These are phyloP conservation scores for Bipolaris bicolor DNA, from an alignment of 2,329 filamentous ascomycete genomes.

Conservation along the genomic window DNA sequence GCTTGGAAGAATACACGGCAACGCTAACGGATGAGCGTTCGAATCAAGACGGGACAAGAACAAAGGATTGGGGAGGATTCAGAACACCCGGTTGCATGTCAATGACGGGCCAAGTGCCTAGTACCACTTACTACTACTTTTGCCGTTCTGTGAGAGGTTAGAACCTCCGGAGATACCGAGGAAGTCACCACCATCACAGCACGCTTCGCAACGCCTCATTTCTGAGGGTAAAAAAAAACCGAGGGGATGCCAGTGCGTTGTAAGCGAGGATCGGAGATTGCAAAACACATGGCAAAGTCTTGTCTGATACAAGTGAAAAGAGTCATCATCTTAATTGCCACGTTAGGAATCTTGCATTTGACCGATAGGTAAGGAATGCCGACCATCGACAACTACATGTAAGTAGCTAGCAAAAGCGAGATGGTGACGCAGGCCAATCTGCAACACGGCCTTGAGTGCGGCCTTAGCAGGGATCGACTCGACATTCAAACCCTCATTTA, in stretches of 20 bases:
- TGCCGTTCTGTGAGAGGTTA: conserved; percentile 17
- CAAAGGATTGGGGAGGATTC: not conserved
- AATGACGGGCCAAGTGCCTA: conserved; percentile 9
- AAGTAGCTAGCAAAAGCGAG: not conserved
- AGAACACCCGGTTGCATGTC: conserved; percentile 7
- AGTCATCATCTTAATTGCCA: not conserved
- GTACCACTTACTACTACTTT: conserved; percentile 3
- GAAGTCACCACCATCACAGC: conserved; percentile 7
- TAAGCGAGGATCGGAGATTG: conserved; percentile 1
- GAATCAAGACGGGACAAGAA: conserved; percentile 6
- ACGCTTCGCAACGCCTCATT: conserved; percentile 5
- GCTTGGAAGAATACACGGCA: conserved; percentile 12
- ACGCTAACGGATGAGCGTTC: not conserved
- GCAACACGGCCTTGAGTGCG: conserved; percentile 3
- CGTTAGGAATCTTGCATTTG: conserved; percentile 1
- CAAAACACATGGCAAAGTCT: not conserved
- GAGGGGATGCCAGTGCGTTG: not conserved
- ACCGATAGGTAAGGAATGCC: conserved; percentile 5
- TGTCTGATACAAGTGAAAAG: not conserved
- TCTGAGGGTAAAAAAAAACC: not conserved
- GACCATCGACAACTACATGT: not conserved
- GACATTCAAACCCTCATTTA: not conserved
- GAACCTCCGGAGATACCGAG: conserved; percentile 19
- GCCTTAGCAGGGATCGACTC: not conserved
- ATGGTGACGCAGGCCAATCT: conserved; percentile 6